These are phyloP conservation scores for Aspergillus coremiiformis DNA, from an alignment of 495 filamentous ascomycete genomes.

Conservation along the genomic window DNA sequence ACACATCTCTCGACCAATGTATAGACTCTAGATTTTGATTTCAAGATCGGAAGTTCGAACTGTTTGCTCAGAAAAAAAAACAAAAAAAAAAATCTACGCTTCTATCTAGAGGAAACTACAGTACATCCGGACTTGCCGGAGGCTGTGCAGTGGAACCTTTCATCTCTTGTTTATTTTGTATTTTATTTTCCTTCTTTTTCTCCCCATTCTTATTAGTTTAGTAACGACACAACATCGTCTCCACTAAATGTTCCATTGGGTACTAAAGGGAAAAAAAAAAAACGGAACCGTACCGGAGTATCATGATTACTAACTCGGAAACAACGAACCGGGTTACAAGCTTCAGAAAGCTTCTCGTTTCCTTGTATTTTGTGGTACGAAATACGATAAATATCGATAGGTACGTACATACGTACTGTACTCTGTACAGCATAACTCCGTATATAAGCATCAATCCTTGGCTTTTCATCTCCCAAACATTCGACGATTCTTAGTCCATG, in stretches of 20 bases:
- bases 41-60: too few relatives aligned
- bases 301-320: background rate
- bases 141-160: constrained; percentile 36
- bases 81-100: background rate
- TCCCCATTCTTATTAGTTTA: background rate
- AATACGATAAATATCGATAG: background rate
- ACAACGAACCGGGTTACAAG: background rate
- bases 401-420: too few relatives aligned
- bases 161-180: constrained; percentile 15
- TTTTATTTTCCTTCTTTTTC: constrained; percentile 5
- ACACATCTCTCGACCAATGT: background rate
- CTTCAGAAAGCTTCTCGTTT: background rate
- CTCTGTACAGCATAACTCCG: background rate
- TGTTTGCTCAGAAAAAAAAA: background rate
- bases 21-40: background rate
- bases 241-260: background rate
- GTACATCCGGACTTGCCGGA: constrained; percentile 29
- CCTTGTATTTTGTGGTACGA: too few relatives aligned
- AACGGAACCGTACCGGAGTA: too few relatives aligned
- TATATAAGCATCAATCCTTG: background rate
- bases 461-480: constrained; percentile 3
- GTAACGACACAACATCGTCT: background rate
- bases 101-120: constrained; percentile 1
- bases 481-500: background rate
- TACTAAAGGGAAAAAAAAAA: background rate